Percentiles rank a stretch among this genome's conserved stretches.
These are phyloP conservation scores for Trichoderma sp. DNA, from an alignment of 2,329 filamentous ascomycete genomes.

Conservation along the genomic window DNA sequence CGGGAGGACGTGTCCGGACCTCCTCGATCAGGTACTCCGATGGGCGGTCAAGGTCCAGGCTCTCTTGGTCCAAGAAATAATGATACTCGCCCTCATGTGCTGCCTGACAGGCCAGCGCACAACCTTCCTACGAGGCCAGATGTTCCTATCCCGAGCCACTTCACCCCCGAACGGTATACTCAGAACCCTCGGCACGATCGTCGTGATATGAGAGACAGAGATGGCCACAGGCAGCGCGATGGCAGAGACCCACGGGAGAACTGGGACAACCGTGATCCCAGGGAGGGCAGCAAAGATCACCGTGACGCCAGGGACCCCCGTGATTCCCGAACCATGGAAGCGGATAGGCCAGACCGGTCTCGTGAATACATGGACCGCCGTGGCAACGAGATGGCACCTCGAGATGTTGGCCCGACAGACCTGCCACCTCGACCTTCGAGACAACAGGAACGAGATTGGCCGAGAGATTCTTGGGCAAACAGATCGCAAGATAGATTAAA, in stretches of 20 bases:
- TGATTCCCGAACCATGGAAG: conserved; percentile 42
- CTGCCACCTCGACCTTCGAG: conserved; percentile 39
- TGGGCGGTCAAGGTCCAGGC: conserved; percentile 23
- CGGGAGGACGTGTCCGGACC: conserved; percentile 23
- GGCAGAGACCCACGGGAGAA: conserved; percentile 32
- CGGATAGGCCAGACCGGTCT: conserved; percentile 42
- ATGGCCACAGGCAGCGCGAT: conserved; percentile 33
- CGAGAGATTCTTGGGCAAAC: conserved; percentile 34
- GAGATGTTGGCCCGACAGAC: conserved; percentile 30
- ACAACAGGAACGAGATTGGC: conserved; percentile 46
- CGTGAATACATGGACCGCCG: conserved; percentile 50
- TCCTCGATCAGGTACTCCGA: conserved; percentile 33
- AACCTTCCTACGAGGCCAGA: conserved; percentile 60
- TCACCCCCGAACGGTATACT: conserved; percentile 47
- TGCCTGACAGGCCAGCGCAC: conserved; percentile 41
- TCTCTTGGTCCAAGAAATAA: conserved; percentile 27
- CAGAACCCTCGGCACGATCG: conserved; percentile 44
- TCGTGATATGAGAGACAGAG: conserved; percentile 40
- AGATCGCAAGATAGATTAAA: conserved; percentile 33
- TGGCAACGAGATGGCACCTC: conserved; percentile 36
- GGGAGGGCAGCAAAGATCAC: conserved; percentile 40
- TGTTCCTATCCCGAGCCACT: conserved; percentile 53
- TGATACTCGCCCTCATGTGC: conserved; percentile 37
- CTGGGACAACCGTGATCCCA: conserved; percentile 32
- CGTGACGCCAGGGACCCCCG: conserved; percentile 40